phyloP scores from a whole-genome alignment of 768 basidiomycete genomes.

The Ephemerocybe angulata region DNA sequence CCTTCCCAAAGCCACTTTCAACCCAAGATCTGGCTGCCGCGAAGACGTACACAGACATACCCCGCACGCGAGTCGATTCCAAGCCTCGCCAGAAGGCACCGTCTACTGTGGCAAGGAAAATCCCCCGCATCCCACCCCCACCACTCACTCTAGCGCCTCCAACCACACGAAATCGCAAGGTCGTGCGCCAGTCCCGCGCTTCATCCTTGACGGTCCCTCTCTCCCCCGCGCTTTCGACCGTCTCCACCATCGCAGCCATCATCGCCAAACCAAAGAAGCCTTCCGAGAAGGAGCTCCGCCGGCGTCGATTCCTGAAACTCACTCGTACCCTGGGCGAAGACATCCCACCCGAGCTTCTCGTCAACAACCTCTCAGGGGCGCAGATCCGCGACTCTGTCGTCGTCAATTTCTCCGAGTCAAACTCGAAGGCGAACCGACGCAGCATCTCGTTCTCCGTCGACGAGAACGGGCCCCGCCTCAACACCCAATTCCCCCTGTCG shows the following conservation, averaged over 20 bases:
- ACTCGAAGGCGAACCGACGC: neutral
- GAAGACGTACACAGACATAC: too few relatives aligned
- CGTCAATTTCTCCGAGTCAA: too few relatives aligned
- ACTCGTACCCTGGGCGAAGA: constrained; percentile 9
- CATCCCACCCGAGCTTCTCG: constrained; percentile 9
- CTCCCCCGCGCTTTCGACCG: neutral
- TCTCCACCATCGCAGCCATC: neutral
- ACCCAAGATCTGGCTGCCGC: neutral
- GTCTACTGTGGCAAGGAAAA: too few relatives aligned
- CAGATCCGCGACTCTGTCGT: too few relatives aligned
- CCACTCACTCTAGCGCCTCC: neutral
- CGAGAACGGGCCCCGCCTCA: neutral
- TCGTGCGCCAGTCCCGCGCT: neutral
- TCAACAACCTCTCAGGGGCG: too few relatives aligned
- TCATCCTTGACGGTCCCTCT: neutral
- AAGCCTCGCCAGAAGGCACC: too few relatives aligned
- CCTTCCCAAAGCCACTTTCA: too few relatives aligned
- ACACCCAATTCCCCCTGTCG: neutral
- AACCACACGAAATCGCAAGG: neutral
- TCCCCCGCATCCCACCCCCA: too few relatives aligned
- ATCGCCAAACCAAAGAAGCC: neutral
- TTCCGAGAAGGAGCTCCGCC: constrained; percentile 6
- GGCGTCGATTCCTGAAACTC: constrained; percentile 8
- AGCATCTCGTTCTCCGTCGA: neutral
- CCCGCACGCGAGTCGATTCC: too few relatives aligned